Evolutionary conservation across 2,329 filamentous ascomycete species (phyloP), one percentile per base, ranked within the genome.

Genomic region (Calonectria fujianensis): DNA sequence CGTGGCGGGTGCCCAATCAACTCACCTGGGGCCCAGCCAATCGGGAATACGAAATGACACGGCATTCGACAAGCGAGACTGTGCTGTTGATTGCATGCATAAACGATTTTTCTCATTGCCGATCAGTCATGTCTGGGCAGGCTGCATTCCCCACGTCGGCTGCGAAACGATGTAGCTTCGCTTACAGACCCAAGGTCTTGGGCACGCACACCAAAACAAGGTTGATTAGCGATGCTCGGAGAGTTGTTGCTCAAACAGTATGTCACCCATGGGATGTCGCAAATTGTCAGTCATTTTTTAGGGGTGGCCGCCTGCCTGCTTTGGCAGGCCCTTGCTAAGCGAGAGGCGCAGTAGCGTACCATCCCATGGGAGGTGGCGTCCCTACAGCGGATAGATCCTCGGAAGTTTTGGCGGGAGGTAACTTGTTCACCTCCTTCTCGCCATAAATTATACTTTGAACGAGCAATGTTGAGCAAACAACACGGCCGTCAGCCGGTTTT

Each of bases 81-180:
- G 20, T 29, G 48, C 31, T 37, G 35, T 61, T 61, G 41, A 61
- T 61, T 61, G 27, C 57, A 39, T 67, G 45, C 64, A 51, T 52
- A 16, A 16, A 31, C 37, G 13, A 14, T 35, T 29, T 29, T 50
- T 35, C 29, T 20, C 10, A 37, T 48, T 67, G 14, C n/a, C 59
- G 29, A 31, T 37, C 35, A 39, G 37, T 68, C 65, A 51, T 24
- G 48, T 54, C 50, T 69, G 65, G 74, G 80, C 24, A 24, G 24
- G 24, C 24, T 24, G 24, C 24, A 24, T 24, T 24, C 24, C 24
- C 24, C 24, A 24, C 24, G 24, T 24, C 24, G 24, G 24, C 24
- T 24, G 24, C 24, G 24, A 24, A 24, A 24, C 24, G 24, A 24
- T 24, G 24, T 24, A 24, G 24, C 24, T 24, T 24, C 24, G 24